Evolutionary conservation across 2,329 filamentous ascomycete species (phyloP), one percentile per base, ranked within the genome.

Genomic region (Mycosphaerella arachidis): DNA sequence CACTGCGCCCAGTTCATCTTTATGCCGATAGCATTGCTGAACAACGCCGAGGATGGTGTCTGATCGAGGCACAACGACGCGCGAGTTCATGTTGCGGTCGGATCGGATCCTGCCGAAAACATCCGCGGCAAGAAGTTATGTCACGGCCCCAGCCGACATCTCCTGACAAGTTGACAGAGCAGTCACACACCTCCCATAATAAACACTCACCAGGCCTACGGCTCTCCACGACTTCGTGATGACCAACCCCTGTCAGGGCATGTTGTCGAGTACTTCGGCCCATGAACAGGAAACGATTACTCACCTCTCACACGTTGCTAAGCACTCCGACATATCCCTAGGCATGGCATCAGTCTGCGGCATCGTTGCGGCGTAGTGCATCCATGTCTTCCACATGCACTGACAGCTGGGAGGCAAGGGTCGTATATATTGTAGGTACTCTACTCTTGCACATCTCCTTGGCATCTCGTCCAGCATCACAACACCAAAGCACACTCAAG

Each of bases 271-370:
- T 5, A 9, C 20, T 27, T 2, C 40, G 9, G 24, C 37, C 24
- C 20, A 31, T 35, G 10, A 18, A 35, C 27, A 37, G 50, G 50
- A 33, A 52, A 33, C 27, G 30, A 35, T 33, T 18, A 7, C 30
- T n/a, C 30, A 35, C 9, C 33, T 35, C 20, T 8, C 10, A 24
- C 13, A 27, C 7, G 20, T 33, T 48, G 54, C 54, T 50, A 20
- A 55, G 16, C 45, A 48, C 54, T 56, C 43, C 54, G 54, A 31
- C 43, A 56, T 20, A 18, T 20, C 35, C 54, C 54, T 50, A 56
- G 54, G 16, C 54, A 24, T 37, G 5, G 43, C 18, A 55, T 55
- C 13, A 35, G 24, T 45, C 16, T 37, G 54, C 54, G 54, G 43
- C 40, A 46, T 20, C 31, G 18, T 18, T 35, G 54, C 54, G 54